phyloP scores from a whole-genome alignment of 1,284 basidiomycete genomes.

The Rhizoctonia solani region DNA sequence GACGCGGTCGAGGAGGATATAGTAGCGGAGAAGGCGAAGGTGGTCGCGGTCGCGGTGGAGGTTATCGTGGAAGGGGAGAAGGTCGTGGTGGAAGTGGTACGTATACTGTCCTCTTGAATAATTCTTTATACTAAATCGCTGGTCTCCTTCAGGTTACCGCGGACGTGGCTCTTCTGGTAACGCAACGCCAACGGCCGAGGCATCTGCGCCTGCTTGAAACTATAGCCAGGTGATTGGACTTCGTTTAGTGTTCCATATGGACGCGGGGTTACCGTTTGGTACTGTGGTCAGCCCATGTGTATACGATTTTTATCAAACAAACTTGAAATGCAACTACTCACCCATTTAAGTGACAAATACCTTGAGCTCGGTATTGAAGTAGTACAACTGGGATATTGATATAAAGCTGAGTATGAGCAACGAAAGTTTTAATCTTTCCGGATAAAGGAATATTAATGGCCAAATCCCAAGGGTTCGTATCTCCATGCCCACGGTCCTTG shows the following conservation, averaged over 20 bases:
- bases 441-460: too few species aligned
- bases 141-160: neutral
- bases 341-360: too few species aligned
- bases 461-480: too few species aligned
- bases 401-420: too few species aligned
- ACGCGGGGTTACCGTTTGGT: too few species aligned
- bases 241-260: neutral
- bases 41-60: neutral
- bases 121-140: neutral
- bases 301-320: too few species aligned
- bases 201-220: neutral
- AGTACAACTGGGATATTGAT: too few species aligned
- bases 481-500: too few species aligned
- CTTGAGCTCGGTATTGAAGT: too few species aligned
- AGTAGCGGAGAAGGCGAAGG: neutral
- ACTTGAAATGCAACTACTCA: too few species aligned
- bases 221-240: neutral
- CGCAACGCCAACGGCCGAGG: neutral
- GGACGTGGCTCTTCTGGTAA: neutral
- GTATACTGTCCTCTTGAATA: neutral
- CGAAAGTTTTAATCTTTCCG: too few species aligned
- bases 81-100: conserved; percentile 8
- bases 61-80: neutral
- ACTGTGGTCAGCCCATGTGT: too few species aligned
- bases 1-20: conserved; percentile 3